These are phyloP conservation scores for Entophlyctis luteolus DNA, from an alignment of 192 early-diverging fungal genomes.

Conservation along the genomic window DNA sequence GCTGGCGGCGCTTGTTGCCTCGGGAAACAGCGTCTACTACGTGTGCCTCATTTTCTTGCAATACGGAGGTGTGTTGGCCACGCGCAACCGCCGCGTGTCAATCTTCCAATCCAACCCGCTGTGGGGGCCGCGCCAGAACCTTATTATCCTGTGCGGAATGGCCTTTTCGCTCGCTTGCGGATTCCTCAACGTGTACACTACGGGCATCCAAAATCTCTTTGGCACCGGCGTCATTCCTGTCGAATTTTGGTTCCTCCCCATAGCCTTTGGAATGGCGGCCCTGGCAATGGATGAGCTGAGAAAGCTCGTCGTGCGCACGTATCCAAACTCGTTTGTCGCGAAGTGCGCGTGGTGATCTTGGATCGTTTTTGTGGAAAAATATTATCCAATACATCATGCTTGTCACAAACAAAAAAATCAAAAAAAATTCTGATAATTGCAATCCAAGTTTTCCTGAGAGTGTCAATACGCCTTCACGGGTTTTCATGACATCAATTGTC, in stretches of 20 bases:
- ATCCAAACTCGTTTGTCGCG: neutral
- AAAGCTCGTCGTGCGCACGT: conserved; percentile 50
- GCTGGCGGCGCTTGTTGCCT: neutral
- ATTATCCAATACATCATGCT: too few relatives aligned
- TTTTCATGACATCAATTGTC: too few relatives aligned
- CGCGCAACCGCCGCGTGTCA: conserved; percentile 54
- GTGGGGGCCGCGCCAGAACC: conserved; percentile 53
- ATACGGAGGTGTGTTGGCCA: conserved; percentile 50
- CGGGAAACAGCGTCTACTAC: conserved; percentile 21
- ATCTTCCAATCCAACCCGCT: conserved; percentile 60
- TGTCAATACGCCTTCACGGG: too few relatives aligned
- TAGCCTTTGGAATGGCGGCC: conserved; percentile 52
- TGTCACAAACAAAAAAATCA: too few relatives aligned
- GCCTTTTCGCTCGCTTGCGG: conserved; percentile 35
- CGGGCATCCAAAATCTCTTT: conserved; percentile 53
- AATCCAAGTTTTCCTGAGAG: too few relatives aligned
- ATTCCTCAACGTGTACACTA: conserved; percentile 41
- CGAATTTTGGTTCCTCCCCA: conserved; percentile 62
- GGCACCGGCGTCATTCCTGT: conserved; percentile 52
- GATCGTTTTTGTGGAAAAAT: neutral
- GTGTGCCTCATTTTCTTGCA: conserved; percentile 3
- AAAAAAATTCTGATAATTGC: too few relatives aligned
- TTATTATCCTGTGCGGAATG: conserved; percentile 52
- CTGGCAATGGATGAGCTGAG: conserved; percentile 59
- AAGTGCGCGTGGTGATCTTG: neutral